Percentiles rank a stretch among this genome's conserved stretches.
These are phyloP conservation scores for Aureobasidium sp. DNA, from an alignment of 2,329 filamentous ascomycete genomes.

Conservation along the genomic window DNA sequence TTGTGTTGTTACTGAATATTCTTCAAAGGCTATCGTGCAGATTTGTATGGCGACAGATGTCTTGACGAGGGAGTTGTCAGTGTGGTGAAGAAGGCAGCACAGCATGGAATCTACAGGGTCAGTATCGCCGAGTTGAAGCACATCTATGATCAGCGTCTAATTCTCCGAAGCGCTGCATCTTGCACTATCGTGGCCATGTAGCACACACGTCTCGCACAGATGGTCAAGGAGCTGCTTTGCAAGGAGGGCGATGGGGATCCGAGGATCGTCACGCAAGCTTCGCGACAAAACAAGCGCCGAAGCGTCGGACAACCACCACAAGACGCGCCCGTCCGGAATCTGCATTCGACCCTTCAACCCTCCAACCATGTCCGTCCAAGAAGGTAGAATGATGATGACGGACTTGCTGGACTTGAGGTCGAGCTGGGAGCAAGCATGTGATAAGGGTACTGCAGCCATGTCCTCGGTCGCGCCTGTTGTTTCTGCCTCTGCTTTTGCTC, in stretches of 20 bases:
- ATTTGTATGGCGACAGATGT: background rate
- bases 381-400: background rate
- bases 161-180: conserved; percentile 14
- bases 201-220: background rate
- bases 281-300: background rate
- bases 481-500: background rate
- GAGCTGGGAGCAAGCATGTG: conserved; percentile 9
- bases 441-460: conserved; percentile 5
- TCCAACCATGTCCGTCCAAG: background rate
- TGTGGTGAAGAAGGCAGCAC: background rate
- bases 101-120: background rate
- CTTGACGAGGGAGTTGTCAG: background rate
- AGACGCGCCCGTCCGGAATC: conserved; percentile 2
- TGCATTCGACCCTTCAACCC: background rate
- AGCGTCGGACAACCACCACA: conserved; percentile 8
- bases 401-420: background rate
- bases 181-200: background rate
- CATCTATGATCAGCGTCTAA: conserved; percentile 8
- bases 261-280: conserved; percentile 2
- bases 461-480: background rate
- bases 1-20: background rate
- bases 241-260: conserved; percentile 5
- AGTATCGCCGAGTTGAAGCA: background rate
- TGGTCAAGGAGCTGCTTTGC: background rate
- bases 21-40: background rate